Evolutionary conservation across 768 basidiomycete species (phyloP), one percentile per base, ranked within the genome.

Genomic region (Calocybe gangraenosa): DNA sequence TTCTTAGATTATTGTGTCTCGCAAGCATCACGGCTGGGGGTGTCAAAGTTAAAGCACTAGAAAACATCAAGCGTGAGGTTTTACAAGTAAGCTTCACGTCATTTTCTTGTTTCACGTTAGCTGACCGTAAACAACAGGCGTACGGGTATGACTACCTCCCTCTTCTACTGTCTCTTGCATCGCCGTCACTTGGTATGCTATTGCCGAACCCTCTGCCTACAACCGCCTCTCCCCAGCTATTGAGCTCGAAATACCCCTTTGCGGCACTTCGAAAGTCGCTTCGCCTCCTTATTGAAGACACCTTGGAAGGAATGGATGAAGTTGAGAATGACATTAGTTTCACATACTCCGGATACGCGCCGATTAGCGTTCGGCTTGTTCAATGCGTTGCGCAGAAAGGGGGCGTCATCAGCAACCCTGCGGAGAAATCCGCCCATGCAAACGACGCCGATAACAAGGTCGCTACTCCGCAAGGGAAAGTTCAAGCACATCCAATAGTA

Each of bases 291-390:
- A 91, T 96, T 57, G 95, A 98, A 53, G 91, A 93, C 49, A 81
- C 70, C 49, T 74, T 78, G 37, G 87, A 90, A 55, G 80, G 79
- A 7, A 64, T 84, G 21, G 87, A 87, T 49, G 87, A 88, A 58
- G 75, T 87, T 25, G 92, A 96, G 59, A 91, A 91, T 59, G 96
- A 99, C 63, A 90, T 97, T 63, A 85, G 89, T 49, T 98, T 89
- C 61, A 89, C 92, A 28, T 99, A 96, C 67, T 96, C 93, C 0
- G 96, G 95, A 15, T 98, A 92, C 63, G 95, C 96, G 1, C 96
- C 96, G 11, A 81, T 98, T 53, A 90, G 86, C 60, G 66, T 97
- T 19, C 81, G 96, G 25, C 76, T 98, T 7, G 85, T 98, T 2
- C 96, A 98, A 66, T 93, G 93, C 61, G 73, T 91, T 36, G 88